These are phyloP conservation scores for Naumovozyma baii DNA, from an alignment of 805 yeast species.

Conservation along the genomic window DNA sequence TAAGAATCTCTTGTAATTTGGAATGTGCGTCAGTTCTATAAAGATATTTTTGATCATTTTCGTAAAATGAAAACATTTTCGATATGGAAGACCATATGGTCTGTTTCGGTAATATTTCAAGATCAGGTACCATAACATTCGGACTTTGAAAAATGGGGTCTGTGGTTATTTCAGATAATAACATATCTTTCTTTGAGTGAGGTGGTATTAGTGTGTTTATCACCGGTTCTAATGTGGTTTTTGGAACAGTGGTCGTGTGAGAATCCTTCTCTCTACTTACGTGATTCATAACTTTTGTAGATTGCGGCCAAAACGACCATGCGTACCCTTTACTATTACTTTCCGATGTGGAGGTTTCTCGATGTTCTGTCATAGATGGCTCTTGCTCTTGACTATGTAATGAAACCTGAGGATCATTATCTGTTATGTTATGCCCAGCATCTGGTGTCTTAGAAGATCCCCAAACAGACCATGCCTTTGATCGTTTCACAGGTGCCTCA, in stretches of 20 bases:
- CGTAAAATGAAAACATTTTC: slow-evolving; percentile 10
- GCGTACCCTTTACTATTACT: background rate
- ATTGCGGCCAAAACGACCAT: slow-evolving; percentile 8
- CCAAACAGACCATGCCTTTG: background rate
- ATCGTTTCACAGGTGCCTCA: background rate
- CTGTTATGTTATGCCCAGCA: background rate
- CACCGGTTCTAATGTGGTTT: background rate
- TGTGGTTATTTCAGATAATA: background rate
- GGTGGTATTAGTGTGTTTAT: background rate
- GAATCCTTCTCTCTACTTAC: background rate
- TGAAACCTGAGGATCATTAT: too few species aligned
- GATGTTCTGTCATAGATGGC: too few species aligned
- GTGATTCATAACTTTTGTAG: too few species aligned
- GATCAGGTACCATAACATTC: slow-evolving; percentile 26
- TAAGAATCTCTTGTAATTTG: slow-evolving; percentile 13
- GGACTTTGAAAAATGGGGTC: slow-evolving; percentile 8
- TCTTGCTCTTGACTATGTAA: too few species aligned
- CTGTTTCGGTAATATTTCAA: slow-evolving; percentile 23
- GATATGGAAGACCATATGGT: slow-evolving; percentile 20
- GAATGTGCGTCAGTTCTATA: slow-evolving; percentile 11
- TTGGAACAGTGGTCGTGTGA: background rate
- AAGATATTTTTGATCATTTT: slow-evolving; percentile 11
- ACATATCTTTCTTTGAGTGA: background rate
- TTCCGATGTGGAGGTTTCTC: background rate
- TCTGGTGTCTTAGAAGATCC: background rate